These are phyloP conservation scores for Nothomitra cinnamomea DNA, from an alignment of 2,329 filamentous ascomycete species.

Conservation along the genomic window DNA sequence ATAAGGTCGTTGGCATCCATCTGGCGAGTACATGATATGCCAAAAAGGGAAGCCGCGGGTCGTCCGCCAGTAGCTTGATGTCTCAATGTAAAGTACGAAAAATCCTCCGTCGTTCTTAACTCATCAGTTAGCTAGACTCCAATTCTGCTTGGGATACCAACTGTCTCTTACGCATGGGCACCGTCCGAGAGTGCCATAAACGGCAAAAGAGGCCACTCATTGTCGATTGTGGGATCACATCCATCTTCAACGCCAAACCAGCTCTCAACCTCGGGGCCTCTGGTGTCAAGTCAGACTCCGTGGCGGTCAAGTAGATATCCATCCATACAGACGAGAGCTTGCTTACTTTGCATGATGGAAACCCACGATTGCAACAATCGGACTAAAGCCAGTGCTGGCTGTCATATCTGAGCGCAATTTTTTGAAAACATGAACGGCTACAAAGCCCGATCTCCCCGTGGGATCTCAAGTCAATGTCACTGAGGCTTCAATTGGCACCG, in stretches of 20 bases:
- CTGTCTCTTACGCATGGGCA: conserved; percentile 60
- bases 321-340: neutral
- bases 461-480: too few relatives aligned
- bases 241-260: conserved; percentile 71
- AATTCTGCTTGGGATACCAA: neutral
- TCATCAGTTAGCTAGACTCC: conserved; percentile 5
- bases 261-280: conserved; percentile 80
- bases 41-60: conserved; percentile 72
- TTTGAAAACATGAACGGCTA: neutral
- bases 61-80: conserved; percentile 35
- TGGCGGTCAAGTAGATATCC: neutral
- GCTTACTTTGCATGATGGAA: conserved; percentile 56
- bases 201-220: conserved; percentile 80
- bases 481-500: too few relatives aligned
- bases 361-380: conserved; percentile 63
- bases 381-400: conserved; percentile 31
- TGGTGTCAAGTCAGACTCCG: conserved; percentile 16
- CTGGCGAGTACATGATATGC: conserved; percentile 88
- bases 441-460: neutral
- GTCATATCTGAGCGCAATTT: neutral
- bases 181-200: conserved; percentile 97
- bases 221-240: conserved; percentile 60
- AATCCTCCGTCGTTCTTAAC: conserved; percentile 70
- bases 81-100: conserved; percentile 92
- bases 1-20: conserved; percentile 64